Evolutionary conservation across 2,329 filamentous ascomycete species (phyloP).

Genomic region (Myotisia sp.): DNA sequence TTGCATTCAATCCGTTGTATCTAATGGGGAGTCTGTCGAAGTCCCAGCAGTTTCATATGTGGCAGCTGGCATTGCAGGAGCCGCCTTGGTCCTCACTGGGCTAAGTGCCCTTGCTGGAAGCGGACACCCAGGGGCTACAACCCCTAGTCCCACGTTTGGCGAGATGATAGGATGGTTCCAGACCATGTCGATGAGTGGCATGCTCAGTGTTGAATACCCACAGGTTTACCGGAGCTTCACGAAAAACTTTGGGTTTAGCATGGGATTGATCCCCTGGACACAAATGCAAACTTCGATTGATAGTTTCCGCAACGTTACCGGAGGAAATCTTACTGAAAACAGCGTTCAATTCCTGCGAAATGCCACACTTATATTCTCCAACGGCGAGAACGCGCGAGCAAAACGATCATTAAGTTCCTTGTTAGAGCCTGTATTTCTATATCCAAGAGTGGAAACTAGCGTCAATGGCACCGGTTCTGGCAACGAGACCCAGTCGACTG

Average conservation of each 20-base stretch:
- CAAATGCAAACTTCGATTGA: conserved; percentile 70
- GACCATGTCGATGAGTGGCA: conserved; percentile 85
- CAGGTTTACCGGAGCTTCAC: conserved; percentile 76
- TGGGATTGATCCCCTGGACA: conserved; percentile 71
- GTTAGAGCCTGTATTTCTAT: conserved; percentile 41
- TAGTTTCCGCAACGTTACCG: conserved; percentile 62
- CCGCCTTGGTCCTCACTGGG: conserved; percentile 60
- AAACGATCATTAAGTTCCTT: conserved; percentile 42
- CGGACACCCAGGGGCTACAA: conserved; percentile 45
- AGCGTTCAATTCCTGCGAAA: conserved; percentile 63
- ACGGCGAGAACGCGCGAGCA: conserved; percentile 39
- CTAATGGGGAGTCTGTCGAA: conserved; percentile 72
- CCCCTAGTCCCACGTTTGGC: conserved; percentile 67
- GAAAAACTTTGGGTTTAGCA: conserved; percentile 88
- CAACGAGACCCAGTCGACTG: conserved; percentile 19
- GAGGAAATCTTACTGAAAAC: conserved; percentile 71
- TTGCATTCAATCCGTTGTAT: conserved; percentile 67
- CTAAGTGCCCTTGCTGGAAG: conserved; percentile 53
- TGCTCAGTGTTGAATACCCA: conserved; percentile 84
- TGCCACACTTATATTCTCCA: conserved; percentile 56
- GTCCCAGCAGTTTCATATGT: conserved; percentile 67
- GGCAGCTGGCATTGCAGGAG: conserved; percentile 73
- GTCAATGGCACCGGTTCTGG: conserved; percentile 29
- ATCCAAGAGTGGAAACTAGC: conserved; percentile 22
- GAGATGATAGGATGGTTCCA: conserved; percentile 87